Evolutionary conservation across 2,329 filamentous ascomycete genomes (phyloP).

Genomic region (Chrysoporthe cubensis): DNA sequence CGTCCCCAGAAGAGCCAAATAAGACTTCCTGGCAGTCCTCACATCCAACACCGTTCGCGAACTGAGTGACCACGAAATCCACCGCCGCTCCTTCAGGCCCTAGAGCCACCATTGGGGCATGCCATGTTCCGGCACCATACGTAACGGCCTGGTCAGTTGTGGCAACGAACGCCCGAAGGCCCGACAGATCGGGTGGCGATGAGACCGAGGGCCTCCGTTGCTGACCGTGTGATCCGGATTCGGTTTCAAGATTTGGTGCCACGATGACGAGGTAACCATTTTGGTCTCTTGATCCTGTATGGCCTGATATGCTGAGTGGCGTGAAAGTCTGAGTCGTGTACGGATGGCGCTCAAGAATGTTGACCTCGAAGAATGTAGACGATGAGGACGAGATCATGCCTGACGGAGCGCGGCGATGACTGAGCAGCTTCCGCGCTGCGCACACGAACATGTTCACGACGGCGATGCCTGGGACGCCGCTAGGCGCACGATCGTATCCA

Average conservation of each 20-base stretch:
- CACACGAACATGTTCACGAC: slow-evolving; percentile 92
- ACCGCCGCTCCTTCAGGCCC: slow-evolving; percentile 62
- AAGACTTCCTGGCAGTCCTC: slow-evolving; percentile 89
- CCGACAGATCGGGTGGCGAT: slow-evolving; percentile 69
- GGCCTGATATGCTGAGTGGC: slow-evolving; percentile 61
- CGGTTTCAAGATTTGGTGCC: slow-evolving; percentile 66
- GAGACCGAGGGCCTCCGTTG: background rate
- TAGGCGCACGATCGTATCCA: slow-evolving; percentile 70
- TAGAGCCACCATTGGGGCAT: slow-evolving; percentile 93
- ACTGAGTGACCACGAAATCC: slow-evolving; percentile 90
- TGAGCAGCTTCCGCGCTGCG: slow-evolving; percentile 61
- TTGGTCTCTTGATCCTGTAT: slow-evolving; percentile 35
- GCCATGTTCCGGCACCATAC: slow-evolving; percentile 90
- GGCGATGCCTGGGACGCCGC: slow-evolving; percentile 57
- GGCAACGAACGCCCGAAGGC: slow-evolving; percentile 78
- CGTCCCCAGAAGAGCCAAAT: slow-evolving; percentile 32
- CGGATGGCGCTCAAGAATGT: slow-evolving; percentile 85
- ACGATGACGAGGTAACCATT: slow-evolving; percentile 81
- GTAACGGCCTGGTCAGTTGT: slow-evolving; percentile 82
- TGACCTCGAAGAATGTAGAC: slow-evolving; percentile 61
- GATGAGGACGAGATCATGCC: slow-evolving; percentile 23
- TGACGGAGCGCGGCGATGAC: slow-evolving; percentile 10
- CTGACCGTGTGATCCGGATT: slow-evolving; percentile 5
- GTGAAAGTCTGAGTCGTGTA: slow-evolving; percentile 94
- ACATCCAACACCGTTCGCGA: slow-evolving; percentile 75